Evolutionary conservation across 352 stramenopile species (phyloP).

Genomic region (Pythium coloratum): DNA sequence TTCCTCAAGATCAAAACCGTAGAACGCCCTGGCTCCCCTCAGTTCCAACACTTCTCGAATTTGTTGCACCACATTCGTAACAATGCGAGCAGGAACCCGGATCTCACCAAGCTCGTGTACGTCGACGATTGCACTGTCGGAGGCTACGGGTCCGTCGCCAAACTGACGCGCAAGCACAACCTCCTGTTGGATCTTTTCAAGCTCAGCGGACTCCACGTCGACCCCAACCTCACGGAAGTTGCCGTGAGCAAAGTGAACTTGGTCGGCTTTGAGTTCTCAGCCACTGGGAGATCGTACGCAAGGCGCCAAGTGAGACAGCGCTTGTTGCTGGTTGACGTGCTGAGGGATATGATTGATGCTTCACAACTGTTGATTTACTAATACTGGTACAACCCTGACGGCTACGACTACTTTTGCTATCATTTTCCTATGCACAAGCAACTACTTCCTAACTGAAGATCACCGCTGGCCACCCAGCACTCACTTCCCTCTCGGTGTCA

Average conservation of each 20-base stretch:
- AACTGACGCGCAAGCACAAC: not conserved
- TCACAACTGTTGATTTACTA: slow-evolving; percentile 3
- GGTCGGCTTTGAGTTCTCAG: slow-evolving; percentile 1
- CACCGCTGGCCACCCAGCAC: not conserved
- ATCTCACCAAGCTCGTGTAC: not conserved
- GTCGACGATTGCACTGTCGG: not conserved
- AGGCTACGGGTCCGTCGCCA: not conserved
- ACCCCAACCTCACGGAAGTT: no score
- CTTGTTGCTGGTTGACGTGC: no score
- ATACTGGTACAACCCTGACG: not conserved
- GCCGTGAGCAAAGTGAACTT: not conserved
- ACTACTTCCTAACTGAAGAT: not conserved
- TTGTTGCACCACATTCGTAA: not conserved
- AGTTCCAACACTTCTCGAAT: not conserved
- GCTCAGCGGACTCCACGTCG: not conserved
- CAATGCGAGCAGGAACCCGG: not conserved
- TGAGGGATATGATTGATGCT: not conserved
- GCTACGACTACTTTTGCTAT: not conserved
- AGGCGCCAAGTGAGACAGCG: not conserved
- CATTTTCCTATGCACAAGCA: not conserved
- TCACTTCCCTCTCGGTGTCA: slow-evolving; percentile 14
- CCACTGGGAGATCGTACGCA: slow-evolving; percentile 11
- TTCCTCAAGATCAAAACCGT: not conserved
- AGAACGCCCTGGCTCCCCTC: not conserved
- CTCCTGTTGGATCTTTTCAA: not conserved